A percentile compares a stretch with the other conserved stretches of the same genome.
phyloP scores from a whole-genome alignment of 768 basidiomycete genomes.

The Suillus subalutaceus region DNA sequence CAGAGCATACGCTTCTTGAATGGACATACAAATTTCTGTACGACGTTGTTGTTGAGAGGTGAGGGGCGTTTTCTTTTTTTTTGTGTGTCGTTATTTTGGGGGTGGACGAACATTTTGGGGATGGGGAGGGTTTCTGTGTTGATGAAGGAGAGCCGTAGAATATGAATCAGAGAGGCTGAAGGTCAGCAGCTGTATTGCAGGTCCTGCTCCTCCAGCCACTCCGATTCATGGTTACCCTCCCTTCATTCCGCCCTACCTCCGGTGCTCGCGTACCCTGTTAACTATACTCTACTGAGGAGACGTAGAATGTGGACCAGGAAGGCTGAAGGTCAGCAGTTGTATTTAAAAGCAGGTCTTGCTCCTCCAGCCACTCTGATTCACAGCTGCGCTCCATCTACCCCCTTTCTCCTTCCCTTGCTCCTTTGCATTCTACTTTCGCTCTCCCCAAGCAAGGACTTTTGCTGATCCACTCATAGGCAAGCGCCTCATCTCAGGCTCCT shows the following conservation, averaged over 20 bases:
- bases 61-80: slow-evolving; percentile 9
- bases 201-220: background rate
- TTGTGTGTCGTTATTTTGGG: background rate
- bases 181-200: background rate
- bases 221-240: background rate
- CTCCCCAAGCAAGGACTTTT: background rate
- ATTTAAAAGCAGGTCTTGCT: background rate
- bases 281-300: background rate
- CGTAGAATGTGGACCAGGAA: background rate
- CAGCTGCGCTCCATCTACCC: background rate
- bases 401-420: background rate
- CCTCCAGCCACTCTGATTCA: background rate
- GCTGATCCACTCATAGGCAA: slow-evolving; percentile 47
- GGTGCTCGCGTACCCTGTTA: background rate
- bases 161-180: background rate
- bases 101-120: background rate
- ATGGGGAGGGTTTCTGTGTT: no score
- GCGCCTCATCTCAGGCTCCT: slow-evolving; percentile 84
- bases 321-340: background rate
- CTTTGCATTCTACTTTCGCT: background rate
- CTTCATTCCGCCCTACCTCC: background rate
- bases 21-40: slow-evolving; percentile 89
- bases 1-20: slow-evolving; percentile 78
- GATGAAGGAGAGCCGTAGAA: background rate
- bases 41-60: slow-evolving; percentile 71